These are phyloP conservation scores for Beauveria rudraprayagi DNA, from an alignment of 2,329 filamentous ascomycete genomes.

Conservation along the genomic window DNA sequence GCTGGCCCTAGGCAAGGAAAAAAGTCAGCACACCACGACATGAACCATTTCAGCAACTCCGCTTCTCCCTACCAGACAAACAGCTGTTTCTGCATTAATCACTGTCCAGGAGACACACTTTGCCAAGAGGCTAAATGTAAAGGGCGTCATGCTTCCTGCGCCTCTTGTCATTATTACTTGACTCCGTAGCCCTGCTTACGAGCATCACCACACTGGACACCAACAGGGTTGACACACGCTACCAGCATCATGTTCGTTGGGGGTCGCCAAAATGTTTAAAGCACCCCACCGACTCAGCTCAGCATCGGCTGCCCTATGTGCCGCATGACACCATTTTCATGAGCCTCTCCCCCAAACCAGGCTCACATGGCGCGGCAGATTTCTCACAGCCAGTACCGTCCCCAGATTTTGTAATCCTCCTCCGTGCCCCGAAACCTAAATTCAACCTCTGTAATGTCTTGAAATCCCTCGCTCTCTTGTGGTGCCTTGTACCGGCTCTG, in stretches of 20 bases:
- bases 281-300: neutral
- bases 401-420: slow-evolving; percentile 65
- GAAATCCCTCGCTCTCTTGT: slow-evolving; percentile 67
- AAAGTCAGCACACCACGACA: neutral
- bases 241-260: neutral
- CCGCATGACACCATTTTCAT: no score
- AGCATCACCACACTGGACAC: neutral
- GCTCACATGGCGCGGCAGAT: neutral
- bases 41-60: neutral
- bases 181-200: neutral
- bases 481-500: slow-evolving; percentile 66
- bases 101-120: neutral
- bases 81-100: no score
- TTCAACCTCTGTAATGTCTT: slow-evolving; percentile 65
- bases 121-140: neutral
- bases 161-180: neutral
- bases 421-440: slow-evolving; percentile 68
- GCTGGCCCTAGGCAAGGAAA: neutral
- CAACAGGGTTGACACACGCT: neutral
- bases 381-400: slow-evolving; percentile 61
- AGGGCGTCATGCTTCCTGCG: neutral
- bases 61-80: neutral
- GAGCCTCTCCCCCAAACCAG: neutral
- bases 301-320: no score
- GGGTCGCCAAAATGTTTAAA: neutral